Base-by-base conservation (phyloP, 169 alveolate genomes). In the Eimeria necatrix region DNA sequence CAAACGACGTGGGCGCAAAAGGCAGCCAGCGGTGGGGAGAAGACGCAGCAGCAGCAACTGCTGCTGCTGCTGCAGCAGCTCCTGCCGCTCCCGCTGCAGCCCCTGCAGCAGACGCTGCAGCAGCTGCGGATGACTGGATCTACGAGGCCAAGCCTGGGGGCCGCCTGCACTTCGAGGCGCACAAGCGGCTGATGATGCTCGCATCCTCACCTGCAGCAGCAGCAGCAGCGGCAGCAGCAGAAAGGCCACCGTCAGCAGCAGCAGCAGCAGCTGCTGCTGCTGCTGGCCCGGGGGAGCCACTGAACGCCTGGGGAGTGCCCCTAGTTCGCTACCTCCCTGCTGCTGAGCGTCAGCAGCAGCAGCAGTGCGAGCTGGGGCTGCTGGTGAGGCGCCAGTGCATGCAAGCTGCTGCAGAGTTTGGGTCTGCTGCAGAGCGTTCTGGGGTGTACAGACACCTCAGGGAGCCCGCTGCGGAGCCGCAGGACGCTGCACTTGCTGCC, bases 391-490 rank as follows among this genome's bases (percentile, higher is more conserved):
- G 51, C 20, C 90, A 81, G n/a, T 81, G 90, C 73, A 81, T 81
- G 71, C 90, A 81, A 18, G 90, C 90, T 18, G 56, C 56, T 22
- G 90, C 49, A 12, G 64, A 10, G 20, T 81, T 52, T 53, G 90
- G 90, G 4, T 22, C 71, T 81, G 71, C 64, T 24, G 32, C 56
- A 16, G 90, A 81, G 90, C 51, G 73, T 16, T 53, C 73, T 49
- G 32, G 73, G 90, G 90, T 81, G 90, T 81, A 81, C 90, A 52
- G 71, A 53, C 90, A 81, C 71, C 46, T 81, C 52, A 81, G n/a
- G 3, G 7, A 81, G 16, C 70, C 70, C n/a, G 73, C 5, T 5
- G 89, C 8, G 64, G 73, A 52, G 4, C 10, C 6, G 32, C 14
- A 16, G 32, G 80, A 3, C n/a, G 22, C 14, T 5, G 49, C 26